These are phyloP conservation scores for Populus hybrid DNA, from an alignment of 441 rosid species.

Conservation along the genomic window DNA sequence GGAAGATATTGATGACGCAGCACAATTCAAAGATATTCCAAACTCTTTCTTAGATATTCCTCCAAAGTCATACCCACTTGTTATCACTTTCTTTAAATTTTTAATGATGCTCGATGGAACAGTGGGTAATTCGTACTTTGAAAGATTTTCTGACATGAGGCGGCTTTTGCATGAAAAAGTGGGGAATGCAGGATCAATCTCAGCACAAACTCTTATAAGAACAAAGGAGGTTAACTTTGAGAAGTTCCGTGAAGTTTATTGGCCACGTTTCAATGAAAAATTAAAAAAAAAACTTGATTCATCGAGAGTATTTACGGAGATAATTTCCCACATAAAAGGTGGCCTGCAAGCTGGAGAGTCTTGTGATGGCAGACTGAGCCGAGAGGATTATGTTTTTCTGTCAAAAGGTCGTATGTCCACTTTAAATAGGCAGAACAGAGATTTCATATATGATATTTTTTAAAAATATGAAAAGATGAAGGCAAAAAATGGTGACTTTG, in stretches of 20 bases:
- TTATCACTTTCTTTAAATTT: conserved; percentile 46
- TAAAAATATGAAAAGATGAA: conserved; percentile 50
- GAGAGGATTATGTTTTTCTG: conserved; percentile 33
- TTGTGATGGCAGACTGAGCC: conserved; percentile 26
- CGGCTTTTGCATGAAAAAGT: conserved; percentile 17
- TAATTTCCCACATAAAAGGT: conserved; percentile 54
- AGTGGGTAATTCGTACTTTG: conserved; percentile 46
- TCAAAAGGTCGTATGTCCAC: conserved; percentile 34
- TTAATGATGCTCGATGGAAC: conserved; percentile 62
- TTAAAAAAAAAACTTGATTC: conserved; percentile 40
- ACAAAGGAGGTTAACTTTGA: conserved; percentile 47
- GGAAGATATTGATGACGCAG: conserved; percentile 30
- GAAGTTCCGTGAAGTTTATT: conserved; percentile 41
- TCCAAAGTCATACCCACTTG: conserved; percentile 35
- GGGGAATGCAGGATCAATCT: conserved; percentile 23
- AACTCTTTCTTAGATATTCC: conserved; percentile 42
- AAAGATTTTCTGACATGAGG: conserved; percentile 34
- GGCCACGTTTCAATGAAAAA: conserved; percentile 46
- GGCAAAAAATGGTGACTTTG: conserved; percentile 41
- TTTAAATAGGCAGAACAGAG: conserved; percentile 28
- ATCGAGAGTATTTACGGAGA: conserved; percentile 52
- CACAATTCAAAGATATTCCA: conserved; percentile 40
- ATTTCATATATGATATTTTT: conserved; percentile 35
- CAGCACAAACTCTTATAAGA: conserved; percentile 31
- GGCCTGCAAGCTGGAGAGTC: conserved; percentile 28